These are phyloP conservation scores for Rhynchospora tenuis DNA, from an alignment of 176 grass and related monocot species.

Conservation along the genomic window DNA sequence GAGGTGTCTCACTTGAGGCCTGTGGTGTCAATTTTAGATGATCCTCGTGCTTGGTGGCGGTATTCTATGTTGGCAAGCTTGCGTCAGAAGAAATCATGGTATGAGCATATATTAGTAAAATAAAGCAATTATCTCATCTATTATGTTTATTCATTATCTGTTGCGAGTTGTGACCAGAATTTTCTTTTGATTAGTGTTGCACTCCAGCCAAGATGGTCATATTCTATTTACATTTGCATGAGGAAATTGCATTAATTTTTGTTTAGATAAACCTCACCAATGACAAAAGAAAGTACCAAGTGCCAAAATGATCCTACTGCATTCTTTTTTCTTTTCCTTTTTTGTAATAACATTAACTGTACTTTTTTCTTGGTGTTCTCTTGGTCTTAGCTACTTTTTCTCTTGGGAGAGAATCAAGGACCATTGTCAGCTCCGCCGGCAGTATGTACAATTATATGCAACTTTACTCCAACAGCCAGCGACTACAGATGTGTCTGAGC, in stretches of 20 bases:
- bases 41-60: slow-evolving; percentile 84
- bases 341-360: neutral
- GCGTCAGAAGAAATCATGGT: slow-evolving; percentile 95
- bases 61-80: slow-evolving; percentile 85
- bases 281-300: neutral
- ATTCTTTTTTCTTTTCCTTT: neutral
- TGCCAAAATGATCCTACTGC: neutral
- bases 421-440: slow-evolving; percentile 87
- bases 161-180: neutral
- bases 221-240: neutral
- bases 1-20: slow-evolving; percentile 95
- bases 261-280: neutral
- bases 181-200: neutral
- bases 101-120: neutral
- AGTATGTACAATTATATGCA: slow-evolving; percentile 86
- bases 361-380: slow-evolving; percentile 9
- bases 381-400: slow-evolving; percentile 37
- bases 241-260: neutral
- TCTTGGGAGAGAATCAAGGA: slow-evolving; percentile 93
- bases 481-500: slow-evolving; percentile 67
- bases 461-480: slow-evolving; percentile 62
- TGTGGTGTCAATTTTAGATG: slow-evolving; percentile 59
- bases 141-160: slow-evolving; percentile 7
- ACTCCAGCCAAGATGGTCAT: neutral
- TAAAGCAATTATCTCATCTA: neutral